Evolutionary conservation across 148 eudicot genomes (phyloP), one percentile per base, ranked within the genome.

Genomic region (Nepenthes gracilis): DNA sequence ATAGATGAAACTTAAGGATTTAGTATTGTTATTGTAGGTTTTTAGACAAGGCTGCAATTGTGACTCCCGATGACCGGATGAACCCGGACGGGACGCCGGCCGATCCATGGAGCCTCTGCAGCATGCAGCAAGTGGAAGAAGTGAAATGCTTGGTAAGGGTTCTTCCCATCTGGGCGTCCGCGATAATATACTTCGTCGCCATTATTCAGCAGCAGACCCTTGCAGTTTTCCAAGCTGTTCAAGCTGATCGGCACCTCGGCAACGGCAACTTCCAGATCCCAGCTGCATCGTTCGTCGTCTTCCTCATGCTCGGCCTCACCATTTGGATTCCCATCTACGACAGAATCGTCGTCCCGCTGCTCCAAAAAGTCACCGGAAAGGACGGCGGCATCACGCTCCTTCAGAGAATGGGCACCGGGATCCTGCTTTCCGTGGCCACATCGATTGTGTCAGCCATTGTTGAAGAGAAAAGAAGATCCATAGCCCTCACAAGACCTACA

Each of bases 331-430:
- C 88, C 9, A 72, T 86, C 63, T 86, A 86, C 48, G 88, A 86
- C 65, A 68, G 84, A 35, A 13, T 81, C 64, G 1, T 83, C 13
- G 93, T 83, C 61, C 93, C 93, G 2, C 43, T 60, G 33, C 81
- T 86, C 34, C 70, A 76, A 23, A 66, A 62, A 66, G 4, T 86
- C 62, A 80, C 83, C 0, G 65, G 71, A 5, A 80, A 72, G 70
- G 86, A 81, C 66, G 86, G 88, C 4, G 97, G 97, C 33, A 86
- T 90, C 66, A 78, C 95, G 4, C 48, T 86, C 55, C 88, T 90
- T 11, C 95, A 86, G 40, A 70, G 97, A 63, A 86, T 86, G 73
- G 95, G 97, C 9, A 71, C 81, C n/a, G 95, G 97, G 23, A 59
- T 86, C 47, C 67, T 54, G 56, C 67, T 90, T 12, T 82, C 88